Conservation (phyloP, 768 basidiomycete genomes). For the Fomitopsis serialis region DNA sequence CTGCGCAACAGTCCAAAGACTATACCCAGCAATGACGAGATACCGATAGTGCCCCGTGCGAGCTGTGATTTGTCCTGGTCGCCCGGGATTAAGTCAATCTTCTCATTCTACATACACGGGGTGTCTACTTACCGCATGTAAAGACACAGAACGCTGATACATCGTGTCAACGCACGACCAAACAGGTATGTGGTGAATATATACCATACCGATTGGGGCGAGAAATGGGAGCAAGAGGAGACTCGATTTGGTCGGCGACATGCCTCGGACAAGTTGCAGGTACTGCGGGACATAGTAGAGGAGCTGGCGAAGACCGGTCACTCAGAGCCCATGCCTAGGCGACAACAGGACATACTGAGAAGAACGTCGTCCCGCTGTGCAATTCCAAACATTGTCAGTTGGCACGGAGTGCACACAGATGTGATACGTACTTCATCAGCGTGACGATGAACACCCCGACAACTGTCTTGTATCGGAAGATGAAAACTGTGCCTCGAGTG, state of each 20-base stretch:
- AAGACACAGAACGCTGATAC: not conserved
- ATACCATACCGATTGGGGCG: conserved; percentile 19
- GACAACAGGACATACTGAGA: too few species aligned
- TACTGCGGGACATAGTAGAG: conserved; percentile 34
- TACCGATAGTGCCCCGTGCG: conserved; percentile 23
- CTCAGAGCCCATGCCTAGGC: conserved; percentile 4
- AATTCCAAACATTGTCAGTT: not conserved
- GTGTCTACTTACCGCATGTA: not conserved
- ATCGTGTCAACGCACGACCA: not conserved
- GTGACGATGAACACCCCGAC: conserved; percentile 27
- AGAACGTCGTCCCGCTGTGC: conserved; percentile 16
- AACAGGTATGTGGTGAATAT: not conserved
- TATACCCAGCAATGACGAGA: conserved; percentile 24
- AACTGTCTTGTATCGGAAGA: conserved; percentile 31
- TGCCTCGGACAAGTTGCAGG: conserved; percentile 35
- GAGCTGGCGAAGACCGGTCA: conserved; percentile 1
- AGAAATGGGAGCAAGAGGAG: conserved; percentile 36
- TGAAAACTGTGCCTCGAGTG: conserved; percentile 18
- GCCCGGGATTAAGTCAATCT: not conserved
- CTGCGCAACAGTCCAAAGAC: conserved; percentile 34
- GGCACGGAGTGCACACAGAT: not conserved
- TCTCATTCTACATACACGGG: too few species aligned
- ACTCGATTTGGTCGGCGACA: conserved; percentile 31
- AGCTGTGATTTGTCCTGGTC: conserved; percentile 8
- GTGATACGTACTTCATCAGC: conserved; percentile 10